These are phyloP conservation scores for Clonostachys rhizophaga DNA, from an alignment of 2,329 filamentous ascomycete genomes.

Conservation along the genomic window DNA sequence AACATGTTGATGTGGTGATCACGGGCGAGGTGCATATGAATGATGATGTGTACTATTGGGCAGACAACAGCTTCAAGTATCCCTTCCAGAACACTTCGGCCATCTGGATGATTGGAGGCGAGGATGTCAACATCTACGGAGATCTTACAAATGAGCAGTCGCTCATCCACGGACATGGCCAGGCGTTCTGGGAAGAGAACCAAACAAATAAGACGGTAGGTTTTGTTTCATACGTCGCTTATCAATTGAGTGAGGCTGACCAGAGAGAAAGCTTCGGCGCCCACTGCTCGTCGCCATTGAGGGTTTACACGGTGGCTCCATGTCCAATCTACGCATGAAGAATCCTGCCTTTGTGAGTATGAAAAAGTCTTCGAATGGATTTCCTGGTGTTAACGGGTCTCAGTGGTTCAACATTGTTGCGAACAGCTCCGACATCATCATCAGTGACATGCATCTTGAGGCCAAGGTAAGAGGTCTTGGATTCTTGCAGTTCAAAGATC, in stretches of 20 bases:
- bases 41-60: slow-evolving; percentile 66
- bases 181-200: slow-evolving; percentile 61
- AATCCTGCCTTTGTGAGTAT: slow-evolving; percentile 39
- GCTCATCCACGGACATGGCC: slow-evolving; percentile 55
- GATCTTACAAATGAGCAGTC: slow-evolving; percentile 24
- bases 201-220: slow-evolving; percentile 50
- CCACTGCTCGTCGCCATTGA: slow-evolving; percentile 54
- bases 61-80: slow-evolving; percentile 57
- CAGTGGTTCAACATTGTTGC: slow-evolving; percentile 52
- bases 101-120: slow-evolving; percentile 22
- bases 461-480: background rate
- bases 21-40: slow-evolving; percentile 56
- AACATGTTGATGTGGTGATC: slow-evolving; percentile 56
- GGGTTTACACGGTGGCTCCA: slow-evolving; percentile 50
- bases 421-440: slow-evolving; percentile 60
- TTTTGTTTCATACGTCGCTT: slow-evolving; percentile 54
- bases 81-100: slow-evolving; percentile 59
- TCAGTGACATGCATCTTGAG: slow-evolving; percentile 48
- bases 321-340: slow-evolving; percentile 55
- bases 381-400: background rate
- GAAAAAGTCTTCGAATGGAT: background rate
- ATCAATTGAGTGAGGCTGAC: slow-evolving; percentile 42
- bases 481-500: too few species aligned
- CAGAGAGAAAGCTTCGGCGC: slow-evolving; percentile 33
- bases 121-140: slow-evolving; percentile 59